Evolutionary conservation across 352 stramenopile genomes (phyloP).

Genomic region (Globisporangium viniferum): DNA sequence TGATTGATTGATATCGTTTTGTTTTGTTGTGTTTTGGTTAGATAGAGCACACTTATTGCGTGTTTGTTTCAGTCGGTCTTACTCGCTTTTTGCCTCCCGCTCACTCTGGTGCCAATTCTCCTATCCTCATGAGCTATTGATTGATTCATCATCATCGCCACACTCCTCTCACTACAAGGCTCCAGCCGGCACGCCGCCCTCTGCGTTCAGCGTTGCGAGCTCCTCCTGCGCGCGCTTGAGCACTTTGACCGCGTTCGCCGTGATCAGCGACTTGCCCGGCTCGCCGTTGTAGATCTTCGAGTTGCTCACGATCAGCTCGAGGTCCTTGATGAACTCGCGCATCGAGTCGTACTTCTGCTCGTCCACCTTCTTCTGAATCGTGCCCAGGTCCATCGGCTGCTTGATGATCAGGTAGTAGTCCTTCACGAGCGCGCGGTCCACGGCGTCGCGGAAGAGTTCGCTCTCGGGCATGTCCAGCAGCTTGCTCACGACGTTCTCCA

Average conservation of each 20-base stretch:
- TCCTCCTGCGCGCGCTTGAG: slow-evolving; percentile 76
- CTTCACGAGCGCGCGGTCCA: slow-evolving; percentile 56
- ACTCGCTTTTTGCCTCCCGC: background rate
- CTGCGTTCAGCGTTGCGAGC: slow-evolving; percentile 52
- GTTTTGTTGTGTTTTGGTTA: background rate
- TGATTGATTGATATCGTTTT: background rate
- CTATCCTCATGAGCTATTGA: no score
- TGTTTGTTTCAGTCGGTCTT: background rate
- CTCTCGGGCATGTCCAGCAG: slow-evolving; percentile 78
- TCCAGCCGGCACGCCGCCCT: background rate
- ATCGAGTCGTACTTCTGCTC: slow-evolving; percentile 75
- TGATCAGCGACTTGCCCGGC: slow-evolving; percentile 64
- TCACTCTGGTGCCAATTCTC: no score
- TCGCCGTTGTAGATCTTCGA: slow-evolving; percentile 83
- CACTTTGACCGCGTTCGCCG: slow-evolving; percentile 70
- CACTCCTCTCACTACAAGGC: background rate
- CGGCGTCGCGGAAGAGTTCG: slow-evolving; percentile 64
- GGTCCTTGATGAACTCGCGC: slow-evolving; percentile 82
- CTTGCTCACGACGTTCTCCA: slow-evolving; percentile 62
- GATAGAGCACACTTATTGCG: background rate
- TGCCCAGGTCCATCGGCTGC: slow-evolving; percentile 77
- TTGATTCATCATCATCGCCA: background rate
- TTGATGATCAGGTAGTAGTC: slow-evolving; percentile 87
- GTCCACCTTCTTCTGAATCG: slow-evolving; percentile 66
- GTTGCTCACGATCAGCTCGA: slow-evolving; percentile 86